A percentile compares a stretch with the other conserved stretches of the same genome.
Conservation (phyloP, 139 green algal genomes). For the Chlamydomonas eustigma region DNA sequence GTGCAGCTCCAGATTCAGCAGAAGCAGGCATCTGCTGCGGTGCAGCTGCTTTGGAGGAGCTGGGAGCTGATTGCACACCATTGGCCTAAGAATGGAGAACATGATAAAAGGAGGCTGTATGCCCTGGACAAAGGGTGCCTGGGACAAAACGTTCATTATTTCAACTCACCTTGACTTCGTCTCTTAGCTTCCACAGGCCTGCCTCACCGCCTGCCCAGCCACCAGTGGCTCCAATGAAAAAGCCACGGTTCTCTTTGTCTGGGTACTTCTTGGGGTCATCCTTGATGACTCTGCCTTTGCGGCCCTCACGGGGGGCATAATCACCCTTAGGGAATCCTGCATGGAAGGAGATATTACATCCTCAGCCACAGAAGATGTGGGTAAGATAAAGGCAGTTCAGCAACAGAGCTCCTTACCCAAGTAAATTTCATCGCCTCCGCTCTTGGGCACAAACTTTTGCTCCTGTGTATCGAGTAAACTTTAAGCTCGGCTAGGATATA, state of each 20-base stretch:
- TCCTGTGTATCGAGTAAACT: too few species aligned
- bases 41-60: background rate
- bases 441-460: too few species aligned
- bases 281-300: slow-evolving; percentile 56
- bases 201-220: slow-evolving; percentile 65
- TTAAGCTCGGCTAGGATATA: too few species aligned
- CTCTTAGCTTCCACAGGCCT: slow-evolving; percentile 49
- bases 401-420: too few species aligned
- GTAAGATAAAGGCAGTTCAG: too few species aligned
- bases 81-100: too few species aligned
- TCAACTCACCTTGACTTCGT: slow-evolving; percentile 40
- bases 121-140: too few species aligned
- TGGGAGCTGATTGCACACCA: slow-evolving; percentile 8
- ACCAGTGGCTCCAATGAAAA: slow-evolving; percentile 22
- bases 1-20: background rate
- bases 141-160: too few species aligned
- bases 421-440: too few species aligned
- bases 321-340: slow-evolving; percentile 29
- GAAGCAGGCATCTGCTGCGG: background rate
- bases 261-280: slow-evolving; percentile 58
- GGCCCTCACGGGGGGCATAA: slow-evolving; percentile 24
- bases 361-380: too few species aligned
- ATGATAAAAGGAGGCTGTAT: too few species aligned
- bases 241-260: slow-evolving; percentile 13
- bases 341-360: background rate